Conservation (phyloP, 176 grass and related monocot species). For the Musa itinerans region DNA sequence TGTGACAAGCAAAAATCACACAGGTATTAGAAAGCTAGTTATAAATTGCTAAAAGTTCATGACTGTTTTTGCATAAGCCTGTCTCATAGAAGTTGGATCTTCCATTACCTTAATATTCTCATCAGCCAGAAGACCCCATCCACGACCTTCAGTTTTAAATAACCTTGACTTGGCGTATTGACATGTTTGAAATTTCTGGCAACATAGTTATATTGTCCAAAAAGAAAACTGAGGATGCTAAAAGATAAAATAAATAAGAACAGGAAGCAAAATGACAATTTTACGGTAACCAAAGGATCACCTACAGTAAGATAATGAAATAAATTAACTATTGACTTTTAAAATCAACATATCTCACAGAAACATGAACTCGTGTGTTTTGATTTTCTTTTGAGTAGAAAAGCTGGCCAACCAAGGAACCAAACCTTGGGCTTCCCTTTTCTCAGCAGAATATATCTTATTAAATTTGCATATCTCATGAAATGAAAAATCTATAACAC, state of each 20-base stretch:
- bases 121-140: constrained; percentile 90
- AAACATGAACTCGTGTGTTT: no score
- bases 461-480: no score
- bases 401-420: no score
- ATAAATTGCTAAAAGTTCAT: background rate
- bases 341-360: no score
- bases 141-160: constrained; percentile 79
- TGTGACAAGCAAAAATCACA: background rate
- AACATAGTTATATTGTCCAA: constrained; percentile 19
- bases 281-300: no score
- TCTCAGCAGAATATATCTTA: no score
- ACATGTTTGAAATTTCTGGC: constrained; percentile 89
- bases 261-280: background rate
- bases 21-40: background rate
- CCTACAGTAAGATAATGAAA: no score
- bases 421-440: no score
- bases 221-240: background rate
- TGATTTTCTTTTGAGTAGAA: no score
- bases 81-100: background rate
- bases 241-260: background rate
- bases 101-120: constrained; percentile 73
- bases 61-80: background rate
- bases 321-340: no score
- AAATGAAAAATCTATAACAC: no score
- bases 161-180: constrained; percentile 72